Base-by-base conservation (phyloP, 2,329 filamentous ascomycete species). In the Tolypocladium inflatum region DNA sequence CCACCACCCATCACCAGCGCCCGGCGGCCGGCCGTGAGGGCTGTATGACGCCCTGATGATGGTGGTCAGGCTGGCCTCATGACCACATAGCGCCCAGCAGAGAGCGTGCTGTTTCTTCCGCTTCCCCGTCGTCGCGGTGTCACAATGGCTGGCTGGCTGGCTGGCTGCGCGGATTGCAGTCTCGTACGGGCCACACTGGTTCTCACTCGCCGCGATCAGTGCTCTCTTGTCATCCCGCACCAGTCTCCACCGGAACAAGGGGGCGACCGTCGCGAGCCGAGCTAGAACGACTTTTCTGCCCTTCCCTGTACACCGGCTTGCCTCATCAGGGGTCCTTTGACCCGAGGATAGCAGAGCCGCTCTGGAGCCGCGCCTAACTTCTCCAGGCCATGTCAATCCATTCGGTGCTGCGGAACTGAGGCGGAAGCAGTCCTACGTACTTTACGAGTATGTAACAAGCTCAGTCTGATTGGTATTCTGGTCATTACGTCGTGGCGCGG, bases 241-340 rank as follows among this genome's bases (percentile, higher is more conserved):
- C 37, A 38, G 37, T 23, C 35, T 26, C 56, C 51, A 54, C 51
- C 43, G 30, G 26, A 43, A 21, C 52, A 45, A 58, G 55, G 55
- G 54, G 37, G 19, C 26, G 26, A 30, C 4, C 26, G 26, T 6
- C 26, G 26, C 26, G 21, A 45, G 52, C 41, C 55, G 54, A 58
- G 51, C 59, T 58, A 58, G 55, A 55, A 37, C 38, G 26, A 58
- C 55, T 58, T 55, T 54, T 57, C 42, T 43, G 30, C 43, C 35
- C 11, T 17, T 42, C 15, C 21, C 53, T 19, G 21, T 21, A 15
- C 38, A 33, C 45, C 45, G 23, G 8, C 17, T 54, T 54, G 23
- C 53, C 38, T 54, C 19, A n/a, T 51, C 38, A 42, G 53, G 37
- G 38, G 35, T 38, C 55, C 45, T 48, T 55, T 52, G 45, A 30